Conservation (phyloP, 805 yeast genomes). For the Yamadazyma ubonensis region DNA sequence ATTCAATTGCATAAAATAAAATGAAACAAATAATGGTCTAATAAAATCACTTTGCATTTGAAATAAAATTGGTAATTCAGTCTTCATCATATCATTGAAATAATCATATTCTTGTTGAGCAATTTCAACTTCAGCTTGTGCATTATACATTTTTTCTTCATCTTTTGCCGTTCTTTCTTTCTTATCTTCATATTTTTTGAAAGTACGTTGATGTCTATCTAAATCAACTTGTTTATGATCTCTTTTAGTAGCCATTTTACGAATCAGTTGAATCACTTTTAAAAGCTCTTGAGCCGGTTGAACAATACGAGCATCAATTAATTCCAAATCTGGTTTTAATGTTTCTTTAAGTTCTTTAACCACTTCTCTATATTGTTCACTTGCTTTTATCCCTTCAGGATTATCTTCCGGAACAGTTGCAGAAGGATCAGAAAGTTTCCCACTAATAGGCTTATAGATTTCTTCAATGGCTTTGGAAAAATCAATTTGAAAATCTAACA, state of each 20-base stretch:
- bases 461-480: slow-evolving; percentile 95
- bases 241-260: slow-evolving; percentile 94
- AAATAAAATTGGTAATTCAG: slow-evolving; percentile 84
- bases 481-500: slow-evolving; percentile 91
- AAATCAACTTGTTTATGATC: slow-evolving; percentile 93
- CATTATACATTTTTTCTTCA: slow-evolving; percentile 85
- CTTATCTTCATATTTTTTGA: slow-evolving; percentile 74
- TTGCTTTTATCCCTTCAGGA: slow-evolving; percentile 94
- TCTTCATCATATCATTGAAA: slow-evolving; percentile 91
- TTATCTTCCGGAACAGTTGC: slow-evolving; percentile 86
- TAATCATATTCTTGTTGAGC: slow-evolving; percentile 96
- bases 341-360: slow-evolving; percentile 84
- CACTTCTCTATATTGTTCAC: slow-evolving; percentile 85
- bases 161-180: slow-evolving; percentile 83
- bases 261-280: slow-evolving; percentile 73
- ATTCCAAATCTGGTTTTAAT: slow-evolving; percentile 87
- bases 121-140: slow-evolving; percentile 83
- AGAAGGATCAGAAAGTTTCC: slow-evolving; percentile 87
- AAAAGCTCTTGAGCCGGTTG: slow-evolving; percentile 90
- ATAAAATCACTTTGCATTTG: slow-evolving; percentile 88
- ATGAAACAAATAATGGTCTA: slow-evolving; percentile 88
- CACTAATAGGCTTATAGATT: slow-evolving; percentile 93
- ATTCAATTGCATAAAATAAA: slow-evolving; percentile 97
- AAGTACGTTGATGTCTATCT: slow-evolving; percentile 74
- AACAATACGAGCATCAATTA: slow-evolving; percentile 86